Percentiles rank a stretch among this genome's conserved stretches.
Conservation (phyloP, 495 filamentous ascomycete genomes). For the Podospora appendiculata region DNA sequence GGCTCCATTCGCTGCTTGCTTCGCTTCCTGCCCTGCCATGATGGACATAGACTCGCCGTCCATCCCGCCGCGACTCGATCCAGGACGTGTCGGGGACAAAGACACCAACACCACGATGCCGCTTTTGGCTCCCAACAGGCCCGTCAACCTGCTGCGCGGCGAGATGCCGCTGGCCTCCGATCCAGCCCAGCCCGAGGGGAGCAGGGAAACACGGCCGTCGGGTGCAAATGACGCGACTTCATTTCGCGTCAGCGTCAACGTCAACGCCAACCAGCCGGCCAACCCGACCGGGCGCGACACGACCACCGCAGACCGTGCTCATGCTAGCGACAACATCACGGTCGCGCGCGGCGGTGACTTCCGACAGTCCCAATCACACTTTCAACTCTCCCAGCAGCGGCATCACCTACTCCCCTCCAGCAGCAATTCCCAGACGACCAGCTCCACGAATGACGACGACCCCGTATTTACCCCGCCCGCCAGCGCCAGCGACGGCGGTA, state of each 20-base stretch:
- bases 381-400: conserved; percentile 7
- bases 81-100: conserved; percentile 20
- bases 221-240: conserved; percentile 12
- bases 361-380: no score
- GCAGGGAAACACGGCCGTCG: conserved; percentile 2
- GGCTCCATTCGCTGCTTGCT: neutral
- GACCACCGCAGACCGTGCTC: neutral
- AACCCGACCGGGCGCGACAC: conserved; percentile 13
- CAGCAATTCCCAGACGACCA: conserved; percentile 36
- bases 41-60: conserved; percentile 18
- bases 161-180: conserved; percentile 7
- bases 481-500: conserved; percentile 36
- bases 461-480: conserved; percentile 39
- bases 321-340: no score
- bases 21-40: conserved; percentile 4
- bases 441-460: conserved; percentile 33
- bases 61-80: conserved; percentile 18
- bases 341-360: no score
- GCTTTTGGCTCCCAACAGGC: conserved; percentile 8
- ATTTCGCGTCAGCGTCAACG: conserved; percentile 1
- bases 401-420: conserved; percentile 24
- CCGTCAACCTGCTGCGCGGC: neutral
- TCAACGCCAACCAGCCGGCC: neutral
- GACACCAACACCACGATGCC: conserved; percentile 8
- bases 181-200: neutral